Base-by-base conservation (phyloP, 768 basidiomycete species). In the Serendipita indica region DNA sequence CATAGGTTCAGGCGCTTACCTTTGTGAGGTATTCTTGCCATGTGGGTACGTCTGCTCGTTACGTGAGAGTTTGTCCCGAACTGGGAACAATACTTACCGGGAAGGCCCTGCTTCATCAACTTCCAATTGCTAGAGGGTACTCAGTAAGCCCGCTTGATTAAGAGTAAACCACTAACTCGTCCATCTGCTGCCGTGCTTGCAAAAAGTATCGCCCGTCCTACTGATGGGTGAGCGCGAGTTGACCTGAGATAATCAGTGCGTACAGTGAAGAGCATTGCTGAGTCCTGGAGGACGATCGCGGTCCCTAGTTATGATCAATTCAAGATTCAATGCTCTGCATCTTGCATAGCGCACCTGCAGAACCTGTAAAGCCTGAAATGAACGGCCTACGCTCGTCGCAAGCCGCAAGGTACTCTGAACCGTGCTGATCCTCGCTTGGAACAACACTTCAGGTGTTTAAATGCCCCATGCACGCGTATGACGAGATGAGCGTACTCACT, bases 351-450 rank as follows among this genome's bases (percentile, higher is more conserved):
- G 20, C 62, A 81, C 92, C 92, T 65, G 94, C 93, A 35, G 90
- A 94, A 25, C 96, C 96, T 60, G 79, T 89, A 72, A 97, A 99
- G 10, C 89, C 89, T 32, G 89, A 92, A 63, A 99, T 89, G 72
- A 80, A 98, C 0, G 79, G 86, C 25, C 94, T 78, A 59, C 91
- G 76, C 60, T 84, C 75, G 72, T 97, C 91, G 62, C 85, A 89
- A 32, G 78, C 75, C 6, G 92, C 87, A 16, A 84, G 77, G 69
- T 93, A 94, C 69, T 94, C 92, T 71, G 45, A 78, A 83, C 67
- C 70, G 86, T 92, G 94, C 66, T 89, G 86, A 71, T 98, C 94
- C 70, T 91, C 93, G 62, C 86, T 90, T 3, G 89, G 88, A 41
- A 97, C 80, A 1, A 97, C 79, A 64, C 86, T 73, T 43, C 35